These are phyloP conservation scores for Auriculariales sp. DNA, from an alignment of 768 basidiomycete genomes.

Conservation along the genomic window DNA sequence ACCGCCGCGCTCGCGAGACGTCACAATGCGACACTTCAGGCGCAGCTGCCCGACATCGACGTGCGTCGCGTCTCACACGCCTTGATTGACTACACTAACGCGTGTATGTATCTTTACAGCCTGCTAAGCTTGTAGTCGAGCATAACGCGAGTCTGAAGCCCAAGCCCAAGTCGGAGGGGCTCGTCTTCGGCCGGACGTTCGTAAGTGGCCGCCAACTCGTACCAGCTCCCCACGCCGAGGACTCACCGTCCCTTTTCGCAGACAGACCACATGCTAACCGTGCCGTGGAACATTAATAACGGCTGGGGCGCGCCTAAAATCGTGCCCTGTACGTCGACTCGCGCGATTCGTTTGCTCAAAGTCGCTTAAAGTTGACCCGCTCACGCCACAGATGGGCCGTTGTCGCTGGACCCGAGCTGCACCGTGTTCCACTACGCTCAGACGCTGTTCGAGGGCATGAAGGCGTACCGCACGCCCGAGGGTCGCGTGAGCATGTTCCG, in stretches of 20 bases:
- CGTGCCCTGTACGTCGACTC: conserved; percentile 49
- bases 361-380: background rate
- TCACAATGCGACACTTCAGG: background rate
- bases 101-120: conserved; percentile 21
- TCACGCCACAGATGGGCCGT: conserved; percentile 42
- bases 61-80: background rate
- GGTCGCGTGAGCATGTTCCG: conserved; percentile 76
- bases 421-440: conserved; percentile 91
- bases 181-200: conserved; percentile 80
- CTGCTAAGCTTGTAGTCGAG: conserved; percentile 34
- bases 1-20: background rate
- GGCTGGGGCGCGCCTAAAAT: conserved; percentile 83
- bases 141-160: conserved; percentile 38
- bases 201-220: conserved; percentile 25
- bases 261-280: conserved; percentile 81
- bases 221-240: conserved; percentile 1
- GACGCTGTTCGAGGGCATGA: conserved; percentile 85
- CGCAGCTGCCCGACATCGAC: background rate
- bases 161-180: conserved; percentile 46
- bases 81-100: background rate
- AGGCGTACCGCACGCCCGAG: conserved; percentile 67
- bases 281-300: conserved; percentile 47
- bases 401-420: conserved; percentile 60
- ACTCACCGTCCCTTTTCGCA: conserved; percentile 8
- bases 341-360: conserved; percentile 1